Evolutionary conservation across 1,284 basidiomycete genomes (phyloP).

Genomic region (Trametes pubescens): DNA sequence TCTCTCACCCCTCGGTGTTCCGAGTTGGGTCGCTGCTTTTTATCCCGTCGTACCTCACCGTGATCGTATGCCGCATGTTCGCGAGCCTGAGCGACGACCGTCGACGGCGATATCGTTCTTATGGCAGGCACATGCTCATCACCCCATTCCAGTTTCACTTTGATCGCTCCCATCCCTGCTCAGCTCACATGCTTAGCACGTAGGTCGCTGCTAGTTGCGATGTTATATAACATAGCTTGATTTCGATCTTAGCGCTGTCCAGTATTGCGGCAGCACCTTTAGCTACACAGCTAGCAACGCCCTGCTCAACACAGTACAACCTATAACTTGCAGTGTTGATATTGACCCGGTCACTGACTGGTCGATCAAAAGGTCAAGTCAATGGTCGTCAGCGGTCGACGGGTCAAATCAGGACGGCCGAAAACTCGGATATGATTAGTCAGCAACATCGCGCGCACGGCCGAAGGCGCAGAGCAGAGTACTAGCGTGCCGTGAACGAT

Average conservation of each 20-base stretch:
- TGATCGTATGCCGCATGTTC: conserved; percentile 73
- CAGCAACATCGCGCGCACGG: too few species aligned
- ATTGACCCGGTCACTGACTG: too few species aligned
- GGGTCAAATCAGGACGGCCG: too few species aligned
- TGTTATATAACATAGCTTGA: background rate
- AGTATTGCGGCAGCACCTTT: conserved; percentile 82
- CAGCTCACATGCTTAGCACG: conserved; percentile 78
- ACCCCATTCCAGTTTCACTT: background rate
- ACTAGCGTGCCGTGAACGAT: too few species aligned
- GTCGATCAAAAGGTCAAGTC: too few species aligned
- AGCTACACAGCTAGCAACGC: conserved; percentile 82
- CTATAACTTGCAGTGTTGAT: too few species aligned
- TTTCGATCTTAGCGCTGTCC: conserved; percentile 59
- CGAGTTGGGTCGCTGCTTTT: conserved; percentile 79
- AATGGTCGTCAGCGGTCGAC: too few species aligned
- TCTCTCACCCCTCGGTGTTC: conserved; percentile 87
- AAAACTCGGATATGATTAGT: too few species aligned
- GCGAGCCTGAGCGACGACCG: conserved; percentile 65
- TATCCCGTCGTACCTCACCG: conserved; percentile 80
- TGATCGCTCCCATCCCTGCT: background rate
- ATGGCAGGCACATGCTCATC: conserved; percentile 65
- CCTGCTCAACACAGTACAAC: conserved; percentile 81
- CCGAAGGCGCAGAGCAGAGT: too few species aligned
- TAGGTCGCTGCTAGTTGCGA: conserved; percentile 48
- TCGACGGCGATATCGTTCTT: conserved; percentile 71